Conservation (phyloP, 305 asterid species). For the Ajuga reptans region DNA sequence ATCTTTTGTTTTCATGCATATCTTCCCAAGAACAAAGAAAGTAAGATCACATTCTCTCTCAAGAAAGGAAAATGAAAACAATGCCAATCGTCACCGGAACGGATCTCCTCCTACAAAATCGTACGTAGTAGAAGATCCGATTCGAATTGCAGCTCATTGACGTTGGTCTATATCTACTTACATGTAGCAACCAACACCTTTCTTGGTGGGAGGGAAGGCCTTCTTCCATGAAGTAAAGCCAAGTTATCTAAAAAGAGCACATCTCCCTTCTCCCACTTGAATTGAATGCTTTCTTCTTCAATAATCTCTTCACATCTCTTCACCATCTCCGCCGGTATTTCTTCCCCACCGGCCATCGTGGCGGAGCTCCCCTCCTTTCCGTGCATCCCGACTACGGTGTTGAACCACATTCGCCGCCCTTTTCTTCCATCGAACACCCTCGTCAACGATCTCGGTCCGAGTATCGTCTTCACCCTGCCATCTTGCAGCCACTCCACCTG, state of each 20-base stretch:
- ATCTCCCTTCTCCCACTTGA: conserved; percentile 72
- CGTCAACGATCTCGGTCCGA: conserved; percentile 52
- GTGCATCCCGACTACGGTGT: conserved; percentile 62
- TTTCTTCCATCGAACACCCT: conserved; percentile 64
- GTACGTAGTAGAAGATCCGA: no score
- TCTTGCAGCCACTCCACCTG: conserved; percentile 66
- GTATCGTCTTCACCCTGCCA: conserved; percentile 48
- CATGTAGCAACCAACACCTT: conserved; percentile 63
- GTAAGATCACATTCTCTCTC: no score
- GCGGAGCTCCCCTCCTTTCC: conserved; percentile 69
- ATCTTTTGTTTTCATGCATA: neutral
- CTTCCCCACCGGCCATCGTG: conserved; percentile 53
- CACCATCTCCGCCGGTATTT: conserved; percentile 43
- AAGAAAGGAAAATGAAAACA: no score
- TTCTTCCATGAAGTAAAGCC: conserved; percentile 65
- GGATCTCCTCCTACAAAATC: no score
- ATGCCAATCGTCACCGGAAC: no score
- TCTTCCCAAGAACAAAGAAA: no score
- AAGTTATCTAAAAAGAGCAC: conserved; percentile 58
- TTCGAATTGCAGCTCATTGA: no score
- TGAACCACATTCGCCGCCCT: conserved; percentile 75
- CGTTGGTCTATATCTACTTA: conserved; percentile 25
- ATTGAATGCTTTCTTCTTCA: conserved; percentile 78
- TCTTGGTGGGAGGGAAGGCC: conserved; percentile 70
- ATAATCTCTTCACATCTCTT: conserved; percentile 65